These are phyloP conservation scores for Ceratocystis harringtonii DNA, from an alignment of 2,329 filamentous ascomycete genomes.

Conservation along the genomic window DNA sequence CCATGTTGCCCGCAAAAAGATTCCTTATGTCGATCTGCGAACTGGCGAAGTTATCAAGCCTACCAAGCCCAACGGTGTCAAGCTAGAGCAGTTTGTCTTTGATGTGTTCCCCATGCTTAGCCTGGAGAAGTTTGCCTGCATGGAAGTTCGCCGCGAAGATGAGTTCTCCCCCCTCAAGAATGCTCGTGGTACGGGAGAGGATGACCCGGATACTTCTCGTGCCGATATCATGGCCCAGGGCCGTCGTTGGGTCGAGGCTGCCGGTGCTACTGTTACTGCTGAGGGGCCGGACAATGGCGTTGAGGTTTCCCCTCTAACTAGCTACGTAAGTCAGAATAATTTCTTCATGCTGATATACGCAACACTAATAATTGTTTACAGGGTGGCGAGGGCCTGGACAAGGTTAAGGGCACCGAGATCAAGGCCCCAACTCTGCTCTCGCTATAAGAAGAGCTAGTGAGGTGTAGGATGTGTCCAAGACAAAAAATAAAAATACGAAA, in stretches of 20 bases:
- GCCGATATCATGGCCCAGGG: constrained; percentile 82
- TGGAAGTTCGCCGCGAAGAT: constrained; percentile 92
- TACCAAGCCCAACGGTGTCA: constrained; percentile 92
- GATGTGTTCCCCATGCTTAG: constrained; percentile 82
- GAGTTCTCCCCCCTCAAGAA: constrained; percentile 99
- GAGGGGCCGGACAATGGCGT: constrained; percentile 51
- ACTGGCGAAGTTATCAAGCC: constrained; percentile 75
- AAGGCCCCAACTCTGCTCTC: constrained; percentile 35
- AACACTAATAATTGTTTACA: constrained; percentile 21
- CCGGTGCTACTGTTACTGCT: constrained; percentile 59
- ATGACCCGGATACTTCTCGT: constrained; percentile 87
- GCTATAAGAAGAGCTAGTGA: constrained; percentile 6
- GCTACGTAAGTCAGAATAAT: constrained; percentile 59
- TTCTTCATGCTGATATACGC: constrained; percentile 18
- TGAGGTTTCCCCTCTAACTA: constrained; percentile 83
- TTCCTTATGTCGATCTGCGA: constrained; percentile 64
- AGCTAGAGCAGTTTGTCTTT: constrained; percentile 75
- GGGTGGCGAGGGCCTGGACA: constrained; percentile 49
- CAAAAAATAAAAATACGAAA: background rate
- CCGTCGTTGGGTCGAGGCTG: constrained; percentile 66
- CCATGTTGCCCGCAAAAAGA: constrained; percentile 97
- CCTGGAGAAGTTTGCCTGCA: constrained; percentile 79
- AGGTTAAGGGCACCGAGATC: constrained; percentile 38
- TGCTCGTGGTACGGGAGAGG: constrained; percentile 65
- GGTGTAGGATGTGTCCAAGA: background rate